Base-by-base conservation (phyloP, 1,284 basidiomycete genomes). In the Sporisorium sorghi region DNA sequence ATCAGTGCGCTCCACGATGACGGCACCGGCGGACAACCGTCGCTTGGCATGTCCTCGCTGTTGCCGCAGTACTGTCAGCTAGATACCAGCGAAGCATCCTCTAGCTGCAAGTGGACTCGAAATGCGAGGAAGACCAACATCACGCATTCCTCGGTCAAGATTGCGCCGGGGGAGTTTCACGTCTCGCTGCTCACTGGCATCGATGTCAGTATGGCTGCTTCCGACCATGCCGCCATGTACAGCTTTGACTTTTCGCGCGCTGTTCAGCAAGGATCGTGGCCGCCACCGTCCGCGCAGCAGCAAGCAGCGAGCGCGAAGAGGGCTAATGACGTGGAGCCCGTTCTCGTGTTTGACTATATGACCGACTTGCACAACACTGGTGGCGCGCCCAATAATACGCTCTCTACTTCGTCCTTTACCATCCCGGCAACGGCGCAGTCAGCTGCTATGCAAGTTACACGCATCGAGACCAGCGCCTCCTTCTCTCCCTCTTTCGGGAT, bases 41-140 rank as follows among this genome's bases (percentile, higher is more conserved):
- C 61, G 3, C 51, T 70, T 10, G 67, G 72, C 14, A 66, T 65
- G 50, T 69, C 65, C 6, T 59, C 54, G 55, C 57, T 74, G 23
- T 33, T 74, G 8, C 72, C 72, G 1, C 65, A 70, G 43, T 65
- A 65, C 67, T 74, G 72, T 35, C 63, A 65, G 49, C 49, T 70
- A 35, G 39, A 52, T 24, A 55, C 48, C 17, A 28, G 46, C 19
- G 57, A 69, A 46, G n/a, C 2, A 7, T n/a, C 24, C 17, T 63
- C 67, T 0, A 49, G 54, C 15, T 70, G 67, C 60, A 70, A 70
- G 30, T 70, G 67, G 67, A 55, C 42, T 0, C 37, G 56, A 19
- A 5, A 55, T 19, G 43, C 46, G 12, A 39, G 67, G 24, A 14
- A 35, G 5, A 52, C 59, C 21, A 47, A 56, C 30, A 43, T 62